Percentiles rank a stretch among this genome's conserved stretches.
Conservation (phyloP, 1,284 basidiomycete species). For the Cystobasidium slooffiae region DNA sequence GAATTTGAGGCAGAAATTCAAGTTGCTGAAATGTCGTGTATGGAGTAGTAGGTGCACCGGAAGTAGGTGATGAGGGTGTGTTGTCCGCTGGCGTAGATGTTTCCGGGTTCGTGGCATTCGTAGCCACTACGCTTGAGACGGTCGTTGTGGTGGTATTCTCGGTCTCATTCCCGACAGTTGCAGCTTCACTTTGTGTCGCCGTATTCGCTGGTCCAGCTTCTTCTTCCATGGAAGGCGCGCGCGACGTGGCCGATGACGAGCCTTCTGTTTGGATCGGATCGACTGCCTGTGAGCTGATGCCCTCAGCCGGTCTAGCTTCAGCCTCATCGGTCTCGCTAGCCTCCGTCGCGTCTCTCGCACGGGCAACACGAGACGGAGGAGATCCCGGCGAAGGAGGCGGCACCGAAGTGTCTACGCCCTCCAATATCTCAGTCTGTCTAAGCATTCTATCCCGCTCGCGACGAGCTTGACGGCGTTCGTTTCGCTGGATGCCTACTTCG, state of each 20-base stretch:
- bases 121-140: too few species aligned
- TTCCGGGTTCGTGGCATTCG: too few species aligned
- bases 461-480: constrained; percentile 77
- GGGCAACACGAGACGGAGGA: neutral
- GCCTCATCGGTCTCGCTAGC: neutral
- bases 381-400: neutral
- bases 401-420: neutral
- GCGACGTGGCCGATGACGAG: too few species aligned
- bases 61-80: neutral
- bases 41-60: constrained; percentile 55
- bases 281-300: neutral
- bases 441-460: constrained; percentile 70
- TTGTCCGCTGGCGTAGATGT: neutral
- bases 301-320: too few species aligned
- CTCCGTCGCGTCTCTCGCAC: neutral
- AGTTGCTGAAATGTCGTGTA: constrained; percentile 88
- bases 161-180: too few species aligned
- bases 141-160: too few species aligned
- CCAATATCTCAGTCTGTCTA: constrained; percentile 59
- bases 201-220: too few species aligned
- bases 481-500: constrained; percentile 81
- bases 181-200: too few species aligned
- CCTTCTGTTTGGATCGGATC: too few species aligned
- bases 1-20: constrained; percentile 77
- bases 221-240: too few species aligned